A percentile compares a stretch with the other conserved stretches of the same genome.
These are phyloP conservation scores for Exobasidium cylindrosporum DNA, from an alignment of 1,284 basidiomycete genomes.

Conservation along the genomic window DNA sequence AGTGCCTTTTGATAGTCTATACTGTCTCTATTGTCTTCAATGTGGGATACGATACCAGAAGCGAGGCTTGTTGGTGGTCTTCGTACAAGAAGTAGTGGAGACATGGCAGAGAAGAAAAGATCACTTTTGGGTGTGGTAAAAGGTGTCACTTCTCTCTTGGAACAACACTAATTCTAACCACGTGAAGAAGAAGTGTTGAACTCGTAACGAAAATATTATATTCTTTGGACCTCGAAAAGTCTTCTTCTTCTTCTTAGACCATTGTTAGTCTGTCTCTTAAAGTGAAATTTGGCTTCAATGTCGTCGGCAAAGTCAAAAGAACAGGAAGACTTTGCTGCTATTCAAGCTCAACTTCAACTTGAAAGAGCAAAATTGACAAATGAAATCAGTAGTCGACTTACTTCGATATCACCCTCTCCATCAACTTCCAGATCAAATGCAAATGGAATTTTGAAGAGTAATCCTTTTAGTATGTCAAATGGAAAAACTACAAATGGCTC, in stretches of 20 bases:
- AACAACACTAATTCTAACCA: too few species aligned
- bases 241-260: too few species aligned
- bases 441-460: conserved; percentile 26
- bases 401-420: conserved; percentile 16
- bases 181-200: too few species aligned
- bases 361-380: conserved; percentile 41
- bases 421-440: conserved; percentile 29
- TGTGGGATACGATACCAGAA: conserved; percentile 24
- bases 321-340: conserved; percentile 34
- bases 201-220: too few species aligned
- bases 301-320: neutral
- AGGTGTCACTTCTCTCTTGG: too few species aligned
- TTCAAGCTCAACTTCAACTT: conserved; percentile 47
- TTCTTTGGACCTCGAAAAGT: too few species aligned
- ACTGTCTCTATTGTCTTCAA: conserved; percentile 11
- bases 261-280: too few species aligned
- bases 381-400: conserved; percentile 27
- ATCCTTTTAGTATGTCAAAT: neutral
- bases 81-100: conserved; percentile 18
- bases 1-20: conserved; percentile 13
- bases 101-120: too few species aligned
- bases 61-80: conserved; percentile 17
- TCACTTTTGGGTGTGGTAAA: too few species aligned
- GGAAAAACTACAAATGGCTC: neutral
- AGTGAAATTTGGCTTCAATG: too few species aligned